Evolutionary conservation across 2,329 filamentous ascomycete genomes (phyloP), one percentile per base, ranked within the genome.

Genomic region (Epichloe festucae): DNA sequence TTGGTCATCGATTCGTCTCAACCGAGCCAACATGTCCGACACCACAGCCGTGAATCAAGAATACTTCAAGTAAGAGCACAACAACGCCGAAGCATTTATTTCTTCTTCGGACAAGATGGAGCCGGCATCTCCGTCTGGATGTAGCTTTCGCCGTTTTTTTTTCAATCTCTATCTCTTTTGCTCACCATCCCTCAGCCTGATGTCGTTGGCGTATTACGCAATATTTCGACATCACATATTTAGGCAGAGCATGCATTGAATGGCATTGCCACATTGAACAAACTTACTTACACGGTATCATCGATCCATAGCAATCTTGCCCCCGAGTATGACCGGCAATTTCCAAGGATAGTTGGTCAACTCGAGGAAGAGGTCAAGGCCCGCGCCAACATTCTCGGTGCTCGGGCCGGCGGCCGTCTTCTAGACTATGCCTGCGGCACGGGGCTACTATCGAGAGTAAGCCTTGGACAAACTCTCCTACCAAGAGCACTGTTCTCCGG

Each of bases 361-460:
- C 67, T 87, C n/a, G 72, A 76, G 21, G 64, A 72, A 7, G 72
- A 78, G 57, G 71, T 86, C 14, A 70, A 72, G 54, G 65, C 65
- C 4, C 73, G 74, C 35, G 70, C 77, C 5, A 70, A 75, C 49
- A 86, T 85, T 70, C 76, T 87, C 52, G 81, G 79, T 42, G 74
- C 79, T 35, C 58, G 58, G 42, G 49, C 69, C 58, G 60, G 61
- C 59, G 52, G 70, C 80, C 74, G 75, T 45, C 66, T 88, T 19
- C 70, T 89, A 2, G 86, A 90, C 63, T 90, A 89, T 65, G 86
- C 86, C 15, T 89, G 85, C 61, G 86, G 86, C 8, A 82, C 83
- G 5, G 84, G 84, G 2, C 66, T 79, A 51, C 71, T 87, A 55
- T 84, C 83, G 12, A 73, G 76, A 5, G 46, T 45, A 34, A 17